A percentile compares a stretch with the other conserved stretches of the same genome.
These are phyloP conservation scores for Angomonas deanei DNA, from an alignment of 208 protist species.

Conservation along the genomic window DNA sequence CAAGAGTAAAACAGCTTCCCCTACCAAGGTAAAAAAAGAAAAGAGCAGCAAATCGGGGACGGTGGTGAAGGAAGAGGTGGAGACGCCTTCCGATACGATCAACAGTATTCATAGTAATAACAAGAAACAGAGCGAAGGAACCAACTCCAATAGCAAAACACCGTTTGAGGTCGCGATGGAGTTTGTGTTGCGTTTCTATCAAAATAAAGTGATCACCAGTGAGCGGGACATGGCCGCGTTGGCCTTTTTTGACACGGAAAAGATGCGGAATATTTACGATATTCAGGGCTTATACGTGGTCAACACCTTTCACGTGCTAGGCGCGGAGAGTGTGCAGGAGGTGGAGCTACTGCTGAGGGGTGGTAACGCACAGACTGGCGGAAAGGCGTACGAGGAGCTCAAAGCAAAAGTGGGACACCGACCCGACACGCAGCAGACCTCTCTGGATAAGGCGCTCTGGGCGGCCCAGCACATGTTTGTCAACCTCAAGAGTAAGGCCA, in stretches of 20 bases:
- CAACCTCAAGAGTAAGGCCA: slow-evolving; percentile 6
- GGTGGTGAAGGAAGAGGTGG: slow-evolving; percentile 7
- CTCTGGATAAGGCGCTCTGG: slow-evolving; percentile 62
- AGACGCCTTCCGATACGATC: neutral
- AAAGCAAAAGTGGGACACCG: slow-evolving; percentile 1
- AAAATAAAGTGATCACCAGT: slow-evolving; percentile 55
- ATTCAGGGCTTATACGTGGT: slow-evolving; percentile 64
- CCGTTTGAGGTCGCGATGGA: slow-evolving; percentile 42
- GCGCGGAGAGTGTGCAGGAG: slow-evolving; percentile 33
- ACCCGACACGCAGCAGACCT: neutral
- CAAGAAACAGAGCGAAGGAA: no score
- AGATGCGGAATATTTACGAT: slow-evolving; percentile 20
- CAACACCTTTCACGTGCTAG: slow-evolving; percentile 27
- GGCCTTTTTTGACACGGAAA: slow-evolving; percentile 69
- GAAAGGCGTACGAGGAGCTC: slow-evolving; percentile 35
- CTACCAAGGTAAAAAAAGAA: slow-evolving; percentile 1
- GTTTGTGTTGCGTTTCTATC: slow-evolving; percentile 41
- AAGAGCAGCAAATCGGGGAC: neutral
- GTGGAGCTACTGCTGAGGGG: slow-evolving; percentile 51
- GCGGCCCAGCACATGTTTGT: slow-evolving; percentile 66
- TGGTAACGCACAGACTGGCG: slow-evolving; percentile 19
- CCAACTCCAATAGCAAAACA: slow-evolving; percentile 7
- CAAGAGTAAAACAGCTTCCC: neutral
- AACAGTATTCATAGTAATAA: no score
- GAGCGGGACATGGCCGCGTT: slow-evolving; percentile 57